Evolutionary conservation across 192 early-diverging fungal genomes (phyloP), one percentile per base, ranked within the genome.

Genomic region (Mortierella hygrophila): DNA sequence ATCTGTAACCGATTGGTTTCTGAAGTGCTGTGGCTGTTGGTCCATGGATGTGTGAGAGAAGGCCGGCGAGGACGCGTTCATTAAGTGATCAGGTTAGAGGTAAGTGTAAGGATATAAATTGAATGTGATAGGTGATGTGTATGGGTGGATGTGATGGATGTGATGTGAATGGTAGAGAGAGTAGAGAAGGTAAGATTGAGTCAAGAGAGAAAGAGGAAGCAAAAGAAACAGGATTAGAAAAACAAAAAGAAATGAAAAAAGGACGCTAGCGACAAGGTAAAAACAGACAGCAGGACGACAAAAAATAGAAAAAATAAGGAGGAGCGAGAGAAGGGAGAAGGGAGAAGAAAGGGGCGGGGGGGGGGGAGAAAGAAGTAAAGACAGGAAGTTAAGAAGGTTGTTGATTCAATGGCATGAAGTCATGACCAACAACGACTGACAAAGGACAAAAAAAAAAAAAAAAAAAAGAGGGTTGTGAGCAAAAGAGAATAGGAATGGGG

Each of bases 21-120:
- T 71, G 40, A 42, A 41, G 70, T 71, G 70, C 40, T 71, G 70
- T 26, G 41, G 40, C 21, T 75, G 74, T 20, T 75, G 74, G 74
- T 49, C 41, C 29, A 32, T 54, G 29, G 74, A 40, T 32, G 52
- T 13, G 54, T 38, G 42, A 54, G 52, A 57, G 23, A 70, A 70
- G 37, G 76, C 37, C 26, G 69, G 52, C 49, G 69, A 78, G 32
- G 77, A 75, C 72, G 74, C 74, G 80, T 81, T 75, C 80, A 81
- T 81, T 65, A 57, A 26, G 55, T 2, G n/a, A 35, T 65, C 60
- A 32, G 8, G 29, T 29, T 15, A 52, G 4, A 21, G 4, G 46
- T 26, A 46, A 42, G 71, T 0, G 42, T 38, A 42, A 42, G 40
- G 40, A 47, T 38, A 44, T 1, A 42, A 21, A 44, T 6, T 4